Conservation (phyloP, 352 stramenopile species). For the Phytopythium chamaehyphon region DNA sequence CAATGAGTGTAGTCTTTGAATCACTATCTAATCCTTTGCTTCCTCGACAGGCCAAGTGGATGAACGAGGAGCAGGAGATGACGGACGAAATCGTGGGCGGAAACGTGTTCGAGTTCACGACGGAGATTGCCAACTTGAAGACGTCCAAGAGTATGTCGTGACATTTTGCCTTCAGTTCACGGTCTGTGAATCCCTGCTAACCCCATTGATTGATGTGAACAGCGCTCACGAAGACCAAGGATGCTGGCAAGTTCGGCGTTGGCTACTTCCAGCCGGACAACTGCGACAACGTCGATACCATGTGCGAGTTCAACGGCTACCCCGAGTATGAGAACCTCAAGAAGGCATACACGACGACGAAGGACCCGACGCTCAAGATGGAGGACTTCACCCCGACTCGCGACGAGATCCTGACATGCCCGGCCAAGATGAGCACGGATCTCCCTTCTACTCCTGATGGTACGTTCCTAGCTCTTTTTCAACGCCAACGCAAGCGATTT, state of each 20-base stretch:
- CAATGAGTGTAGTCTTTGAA: neutral
- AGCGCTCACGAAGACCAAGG: constrained; percentile 38
- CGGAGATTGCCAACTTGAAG: constrained; percentile 61
- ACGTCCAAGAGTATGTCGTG: constrained; percentile 30
- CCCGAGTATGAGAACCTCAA: constrained; percentile 74
- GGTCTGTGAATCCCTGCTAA: neutral
- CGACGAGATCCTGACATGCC: constrained; percentile 36
- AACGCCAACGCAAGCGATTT: too few species aligned
- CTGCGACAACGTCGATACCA: constrained; percentile 55
- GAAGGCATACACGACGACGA: constrained; percentile 65
- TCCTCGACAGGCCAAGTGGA: constrained; percentile 64
- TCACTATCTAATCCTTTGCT: neutral
- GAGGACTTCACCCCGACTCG: constrained; percentile 32
- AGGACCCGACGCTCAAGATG: constrained; percentile 42
- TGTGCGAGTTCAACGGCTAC: constrained; percentile 62
- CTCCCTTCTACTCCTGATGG: constrained; percentile 30
- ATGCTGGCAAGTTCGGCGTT: constrained; percentile 66
- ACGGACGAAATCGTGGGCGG: constrained; percentile 65
- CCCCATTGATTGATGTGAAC: neutral
- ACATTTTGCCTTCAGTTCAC: neutral
- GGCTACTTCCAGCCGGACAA: constrained; percentile 66
- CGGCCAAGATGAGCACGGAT: constrained; percentile 25
- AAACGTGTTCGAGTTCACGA: constrained; percentile 80
- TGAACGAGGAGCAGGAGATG: constrained; percentile 79
- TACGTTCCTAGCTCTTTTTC: constrained; percentile 5